A percentile compares a stretch with the other conserved stretches of the same genome.
phyloP scores from a whole-genome alignment of 495 filamentous ascomycete species.

The Cercophora samala region DNA sequence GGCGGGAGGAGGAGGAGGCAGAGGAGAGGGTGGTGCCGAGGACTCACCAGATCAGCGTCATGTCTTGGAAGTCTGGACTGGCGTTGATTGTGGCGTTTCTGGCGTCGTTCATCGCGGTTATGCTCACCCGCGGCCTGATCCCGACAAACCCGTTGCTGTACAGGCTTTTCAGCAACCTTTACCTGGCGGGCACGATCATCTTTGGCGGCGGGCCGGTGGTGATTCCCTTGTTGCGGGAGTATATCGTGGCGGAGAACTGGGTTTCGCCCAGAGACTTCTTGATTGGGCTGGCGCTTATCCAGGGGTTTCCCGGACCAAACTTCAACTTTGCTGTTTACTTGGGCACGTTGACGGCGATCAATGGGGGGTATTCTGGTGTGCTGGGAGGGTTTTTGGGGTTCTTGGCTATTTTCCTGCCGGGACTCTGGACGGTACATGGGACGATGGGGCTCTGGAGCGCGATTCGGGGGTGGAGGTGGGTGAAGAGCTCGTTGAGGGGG shows the following conservation, averaged over 20 bases:
- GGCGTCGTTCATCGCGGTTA: constrained; percentile 59
- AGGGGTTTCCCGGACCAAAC: constrained; percentile 81
- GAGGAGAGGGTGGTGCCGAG: constrained; percentile 43
- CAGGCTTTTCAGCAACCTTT: constrained; percentile 73
- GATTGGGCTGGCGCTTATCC: constrained; percentile 76
- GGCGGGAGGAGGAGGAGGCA: constrained; percentile 13
- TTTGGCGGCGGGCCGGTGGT: constrained; percentile 86
- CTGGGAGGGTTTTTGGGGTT: constrained; percentile 56
- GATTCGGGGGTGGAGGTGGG: constrained; percentile 50
- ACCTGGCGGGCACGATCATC: constrained; percentile 81
- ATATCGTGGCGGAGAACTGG: constrained; percentile 77
- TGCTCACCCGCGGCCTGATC: constrained; percentile 49
- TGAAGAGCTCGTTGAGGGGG: constrained; percentile 60
- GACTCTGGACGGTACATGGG: constrained; percentile 61
- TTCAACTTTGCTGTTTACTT: constrained; percentile 87
- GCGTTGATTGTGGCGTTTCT: constrained; percentile 54
- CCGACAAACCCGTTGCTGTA: constrained; percentile 48
- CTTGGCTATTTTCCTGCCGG: constrained; percentile 70
- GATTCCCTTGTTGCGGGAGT: constrained; percentile 73
- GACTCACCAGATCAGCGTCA: constrained; percentile 31
- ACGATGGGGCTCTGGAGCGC: constrained; percentile 68
- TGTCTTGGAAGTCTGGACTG: constrained; percentile 46
- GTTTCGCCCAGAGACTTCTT: constrained; percentile 76
- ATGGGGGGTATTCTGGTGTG: constrained; percentile 28
- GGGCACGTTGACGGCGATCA: constrained; percentile 56